Evolutionary conservation across 2,329 filamentous ascomycete species (phyloP).

Genomic region (Exophiala lecanii-corni): DNA sequence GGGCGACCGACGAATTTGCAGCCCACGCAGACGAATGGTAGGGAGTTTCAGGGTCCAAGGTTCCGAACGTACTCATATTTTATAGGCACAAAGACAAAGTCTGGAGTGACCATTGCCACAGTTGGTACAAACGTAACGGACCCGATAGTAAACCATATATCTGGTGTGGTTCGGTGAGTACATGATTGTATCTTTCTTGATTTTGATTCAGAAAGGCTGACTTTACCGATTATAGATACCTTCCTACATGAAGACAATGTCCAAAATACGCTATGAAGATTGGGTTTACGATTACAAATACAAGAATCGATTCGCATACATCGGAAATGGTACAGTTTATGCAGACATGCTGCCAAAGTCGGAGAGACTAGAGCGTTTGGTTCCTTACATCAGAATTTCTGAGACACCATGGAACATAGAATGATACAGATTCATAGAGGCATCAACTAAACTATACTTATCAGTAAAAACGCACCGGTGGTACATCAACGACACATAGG

Average conservation of each 20-base stretch:
- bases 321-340: constrained; percentile 44
- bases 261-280: neutral
- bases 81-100: constrained; percentile 1
- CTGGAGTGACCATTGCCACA: neutral
- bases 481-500: too few species aligned
- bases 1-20: constrained; percentile 2
- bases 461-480: too few species aligned
- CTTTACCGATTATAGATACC: neutral
- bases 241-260: neutral
- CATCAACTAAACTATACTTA: too few species aligned
- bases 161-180: constrained; percentile 3
- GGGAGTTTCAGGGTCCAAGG: constrained; percentile 7
- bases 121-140: constrained; percentile 10
- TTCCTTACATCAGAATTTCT: neutral
- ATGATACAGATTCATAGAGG: too few species aligned
- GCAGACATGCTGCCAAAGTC: constrained; percentile 13
- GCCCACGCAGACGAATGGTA: constrained; percentile 8
- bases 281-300: constrained; percentile 32
- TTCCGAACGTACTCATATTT: constrained; percentile 28
- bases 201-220: neutral
- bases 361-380: neutral
- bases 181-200: neutral
- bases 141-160: neutral
- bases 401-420: neutral
- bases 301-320: constrained; percentile 37